A percentile compares a stretch with the other conserved stretches of the same genome.
These are phyloP conservation scores for Salisapilia sapeloensis DNA, from an alignment of 352 stramenopile species.

Conservation along the genomic window DNA sequence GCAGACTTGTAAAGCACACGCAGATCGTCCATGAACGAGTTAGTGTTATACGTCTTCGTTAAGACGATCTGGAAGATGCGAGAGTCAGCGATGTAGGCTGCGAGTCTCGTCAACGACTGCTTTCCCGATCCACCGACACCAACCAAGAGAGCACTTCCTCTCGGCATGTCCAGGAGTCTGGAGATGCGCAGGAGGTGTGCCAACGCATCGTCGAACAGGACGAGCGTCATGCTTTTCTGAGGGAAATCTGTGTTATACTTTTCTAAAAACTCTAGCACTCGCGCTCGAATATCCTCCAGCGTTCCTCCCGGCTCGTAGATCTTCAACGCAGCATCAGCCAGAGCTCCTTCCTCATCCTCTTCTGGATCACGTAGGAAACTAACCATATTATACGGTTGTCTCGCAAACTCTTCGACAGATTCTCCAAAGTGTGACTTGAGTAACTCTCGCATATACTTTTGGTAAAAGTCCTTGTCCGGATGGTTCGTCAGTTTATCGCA, in stretches of 20 bases:
- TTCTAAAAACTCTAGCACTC: conserved; percentile 89
- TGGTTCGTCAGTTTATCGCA: conserved; percentile 95
- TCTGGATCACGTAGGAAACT: conserved; percentile 95
- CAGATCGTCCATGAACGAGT: conserved; percentile 96
- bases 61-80: conserved; percentile 97
- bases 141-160: conserved; percentile 91
- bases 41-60: conserved; percentile 97
- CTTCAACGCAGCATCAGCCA: conserved; percentile 90
- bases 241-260: conserved; percentile 97
- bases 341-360: conserved; percentile 91
- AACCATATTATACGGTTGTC: conserved; percentile 87
- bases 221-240: conserved; percentile 91
- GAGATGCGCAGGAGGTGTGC: conserved; percentile 94
- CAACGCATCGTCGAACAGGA: conserved; percentile 97
- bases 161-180: conserved; percentile 91
- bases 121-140: conserved; percentile 96
- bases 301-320: conserved; percentile 94
- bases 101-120: conserved; percentile 92
- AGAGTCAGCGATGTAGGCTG: conserved; percentile 91
- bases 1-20: conserved; percentile 93
- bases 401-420: conserved; percentile 50
- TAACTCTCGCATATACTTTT: conserved; percentile 84
- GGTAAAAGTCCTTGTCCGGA: conserved; percentile 93
- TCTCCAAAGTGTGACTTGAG: conserved; percentile 84
- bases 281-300: conserved; percentile 82